Conservation (phyloP, 345 rosid genomes). For the Linum tenue region DNA sequence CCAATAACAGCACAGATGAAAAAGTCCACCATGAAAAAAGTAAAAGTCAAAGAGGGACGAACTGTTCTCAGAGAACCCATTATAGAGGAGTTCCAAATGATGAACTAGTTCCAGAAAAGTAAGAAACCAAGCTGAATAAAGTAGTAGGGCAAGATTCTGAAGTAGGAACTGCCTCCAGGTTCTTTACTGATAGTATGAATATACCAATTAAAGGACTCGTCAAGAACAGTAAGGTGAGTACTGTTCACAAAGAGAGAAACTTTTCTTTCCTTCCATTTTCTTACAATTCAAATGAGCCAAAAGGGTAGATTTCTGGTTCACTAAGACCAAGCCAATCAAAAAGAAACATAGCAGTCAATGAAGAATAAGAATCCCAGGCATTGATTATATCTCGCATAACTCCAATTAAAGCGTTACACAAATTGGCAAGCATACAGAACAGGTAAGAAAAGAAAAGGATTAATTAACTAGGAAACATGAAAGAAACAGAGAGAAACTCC, state of each 20-base stretch:
- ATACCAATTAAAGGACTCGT: too few species aligned
- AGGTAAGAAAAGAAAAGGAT: too few species aligned
- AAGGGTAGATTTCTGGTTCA: too few species aligned
- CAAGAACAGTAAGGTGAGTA: neutral
- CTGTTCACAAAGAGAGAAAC: neutral
- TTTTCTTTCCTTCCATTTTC: neutral
- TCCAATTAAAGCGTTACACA: neutral
- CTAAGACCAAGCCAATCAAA: too few species aligned
- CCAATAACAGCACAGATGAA: neutral
- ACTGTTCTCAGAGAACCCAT: too few species aligned
- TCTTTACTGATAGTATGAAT: neutral
- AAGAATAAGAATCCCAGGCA: neutral
- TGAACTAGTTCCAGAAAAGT: too few species aligned
- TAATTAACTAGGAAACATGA: neutral
- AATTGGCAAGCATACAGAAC: too few species aligned
- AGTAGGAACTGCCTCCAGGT: neutral
- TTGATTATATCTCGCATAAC: neutral
- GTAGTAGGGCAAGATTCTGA: neutral
- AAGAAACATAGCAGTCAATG: neutral
- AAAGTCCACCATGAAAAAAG: neutral
- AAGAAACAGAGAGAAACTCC: neutral
- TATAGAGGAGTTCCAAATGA: too few species aligned
- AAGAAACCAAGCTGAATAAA: too few species aligned
- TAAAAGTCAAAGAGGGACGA: neutral
- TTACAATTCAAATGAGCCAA: neutral